Base-by-base conservation (phyloP, 495 filamentous ascomycete genomes). In the Halenospora varia region DNA sequence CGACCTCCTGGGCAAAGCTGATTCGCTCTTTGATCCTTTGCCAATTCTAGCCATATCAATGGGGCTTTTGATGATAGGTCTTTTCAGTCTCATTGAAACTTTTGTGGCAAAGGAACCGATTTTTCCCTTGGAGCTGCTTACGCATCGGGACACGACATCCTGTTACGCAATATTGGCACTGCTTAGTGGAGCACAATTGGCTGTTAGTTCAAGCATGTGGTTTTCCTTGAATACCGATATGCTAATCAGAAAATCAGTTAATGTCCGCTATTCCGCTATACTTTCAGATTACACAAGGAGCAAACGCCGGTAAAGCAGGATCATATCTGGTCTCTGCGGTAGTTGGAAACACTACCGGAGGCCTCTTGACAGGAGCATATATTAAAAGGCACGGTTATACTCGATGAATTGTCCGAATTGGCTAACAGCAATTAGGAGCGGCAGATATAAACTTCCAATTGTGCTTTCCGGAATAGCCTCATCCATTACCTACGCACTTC, bases 261-360 rank as follows among this genome's bases (percentile, higher is more conserved):
- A 82, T 82, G 77, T 77, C 76, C 44, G 71, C 72, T n/a, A 78
- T 88, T 0, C 87, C 87, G 0, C 69, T 90, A 0, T 90, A 89
- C 65, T 89, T 88, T 62, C 83, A 87, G 59, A 77, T 87, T n/a
- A 86, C 83, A 0, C 61, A 72, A 2, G 65, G 72, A 0, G 75
- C 75, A 3, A 82, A 81, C 9, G 77, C 79, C 51, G 82, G 84
- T 0, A 64, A 69, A 0, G 78, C 85, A 0, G 87, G 86, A 0
- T 73, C 74, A 0, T 83, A 87, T 63, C 71, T 90, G 0, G 69
- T 88, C 35, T 85, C 85, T 0, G 81, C 85, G 11, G 83, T 89
- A 1, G 64, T 81, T 0, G 86, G 84, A 4, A 89, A 88, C 62
- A 79, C 84, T 0, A 46, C 87, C 1, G 87, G 85, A 2, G 84